Conservation (phyloP, 1,139 yeast species). For the Yamadazyma mexicana region DNA sequence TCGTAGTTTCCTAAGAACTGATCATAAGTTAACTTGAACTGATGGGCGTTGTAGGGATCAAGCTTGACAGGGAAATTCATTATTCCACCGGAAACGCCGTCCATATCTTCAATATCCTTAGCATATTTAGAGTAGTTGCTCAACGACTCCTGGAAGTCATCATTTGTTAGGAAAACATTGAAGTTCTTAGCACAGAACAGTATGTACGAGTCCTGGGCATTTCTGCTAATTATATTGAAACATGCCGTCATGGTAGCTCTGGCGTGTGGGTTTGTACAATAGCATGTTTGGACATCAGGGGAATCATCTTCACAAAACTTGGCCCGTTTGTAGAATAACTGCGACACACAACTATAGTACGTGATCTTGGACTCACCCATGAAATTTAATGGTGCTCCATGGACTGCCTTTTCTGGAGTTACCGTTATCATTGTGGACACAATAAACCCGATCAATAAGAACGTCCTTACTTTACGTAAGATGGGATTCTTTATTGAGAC, state of each 20-base stretch:
- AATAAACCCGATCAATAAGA: slow-evolving; percentile 18
- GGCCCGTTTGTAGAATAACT: slow-evolving; percentile 21
- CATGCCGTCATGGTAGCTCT: slow-evolving; percentile 45
- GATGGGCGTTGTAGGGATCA: slow-evolving; percentile 18
- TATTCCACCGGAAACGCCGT: slow-evolving; percentile 21
- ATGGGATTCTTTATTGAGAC: slow-evolving; percentile 13
- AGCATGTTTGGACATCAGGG: slow-evolving; percentile 20
- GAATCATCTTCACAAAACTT: slow-evolving; percentile 23
- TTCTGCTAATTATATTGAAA: slow-evolving; percentile 25
- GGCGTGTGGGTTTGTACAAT: slow-evolving; percentile 33
- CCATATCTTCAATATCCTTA: slow-evolving; percentile 22
- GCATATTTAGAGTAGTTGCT: slow-evolving; percentile 38
- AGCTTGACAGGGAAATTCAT: slow-evolving; percentile 28
- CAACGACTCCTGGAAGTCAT: slow-evolving; percentile 33
- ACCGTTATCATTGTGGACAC: slow-evolving; percentile 23
- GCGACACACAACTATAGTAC: slow-evolving; percentile 30
- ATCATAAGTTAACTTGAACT: slow-evolving; percentile 27
- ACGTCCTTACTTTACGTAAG: slow-evolving; percentile 14
- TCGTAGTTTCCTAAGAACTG: slow-evolving; percentile 44
- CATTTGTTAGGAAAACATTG: slow-evolving; percentile 28
- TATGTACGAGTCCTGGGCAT: slow-evolving; percentile 21
- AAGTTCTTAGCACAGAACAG: slow-evolving; percentile 25
- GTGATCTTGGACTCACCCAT: slow-evolving; percentile 33
- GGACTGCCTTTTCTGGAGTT: slow-evolving; percentile 32
- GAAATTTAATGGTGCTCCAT: slow-evolving; percentile 37